Percentiles rank a stretch among this genome's conserved stretches.
phyloP scores from a whole-genome alignment of 2,329 filamentous ascomycete genomes.

The Alternaria triticina region DNA sequence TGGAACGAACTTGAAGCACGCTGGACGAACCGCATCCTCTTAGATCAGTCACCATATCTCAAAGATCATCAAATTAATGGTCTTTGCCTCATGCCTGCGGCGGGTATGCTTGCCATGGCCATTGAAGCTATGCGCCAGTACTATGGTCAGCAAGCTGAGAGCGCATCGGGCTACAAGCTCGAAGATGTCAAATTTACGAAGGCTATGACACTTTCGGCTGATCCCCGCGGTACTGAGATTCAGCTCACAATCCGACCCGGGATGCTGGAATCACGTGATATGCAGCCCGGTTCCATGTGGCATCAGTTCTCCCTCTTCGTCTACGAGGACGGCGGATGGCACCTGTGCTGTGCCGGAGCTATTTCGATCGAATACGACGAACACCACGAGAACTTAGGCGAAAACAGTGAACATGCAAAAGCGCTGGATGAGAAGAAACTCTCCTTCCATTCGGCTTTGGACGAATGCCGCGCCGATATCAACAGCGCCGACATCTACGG shows the following conservation, averaged over 20 bases:
- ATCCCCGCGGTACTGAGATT: constrained; percentile 15
- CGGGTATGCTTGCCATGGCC: constrained; percentile 14
- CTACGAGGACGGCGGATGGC: constrained; percentile 25
- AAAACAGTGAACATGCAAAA: neutral
- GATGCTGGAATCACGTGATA: neutral
- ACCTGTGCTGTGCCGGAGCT: constrained; percentile 28
- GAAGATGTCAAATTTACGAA: constrained; percentile 10
- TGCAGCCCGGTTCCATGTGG: neutral
- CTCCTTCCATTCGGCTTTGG: neutral
- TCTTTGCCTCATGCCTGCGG: constrained; percentile 31
- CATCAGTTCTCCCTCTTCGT: constrained; percentile 16
- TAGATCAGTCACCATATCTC: constrained; percentile 52
- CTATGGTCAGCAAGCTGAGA: neutral
- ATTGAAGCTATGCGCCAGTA: constrained; percentile 13
- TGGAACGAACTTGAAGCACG: constrained; percentile 20
- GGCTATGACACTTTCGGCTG: constrained; percentile 6
- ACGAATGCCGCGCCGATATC: constrained; percentile 1
- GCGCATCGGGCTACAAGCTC: constrained; percentile 9
- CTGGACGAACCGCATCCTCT: constrained; percentile 34
- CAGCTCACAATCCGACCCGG: constrained; percentile 15
- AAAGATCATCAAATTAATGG: constrained; percentile 47
- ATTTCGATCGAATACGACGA: constrained; percentile 15
- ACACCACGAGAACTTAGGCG: neutral
- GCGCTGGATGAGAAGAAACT: neutral
- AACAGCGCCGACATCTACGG: constrained; percentile 13